Evolutionary conservation across 2,329 filamentous ascomycete species (phyloP), one percentile per base, ranked within the genome.

Genomic region (Diaporthe citriasiana): DNA sequence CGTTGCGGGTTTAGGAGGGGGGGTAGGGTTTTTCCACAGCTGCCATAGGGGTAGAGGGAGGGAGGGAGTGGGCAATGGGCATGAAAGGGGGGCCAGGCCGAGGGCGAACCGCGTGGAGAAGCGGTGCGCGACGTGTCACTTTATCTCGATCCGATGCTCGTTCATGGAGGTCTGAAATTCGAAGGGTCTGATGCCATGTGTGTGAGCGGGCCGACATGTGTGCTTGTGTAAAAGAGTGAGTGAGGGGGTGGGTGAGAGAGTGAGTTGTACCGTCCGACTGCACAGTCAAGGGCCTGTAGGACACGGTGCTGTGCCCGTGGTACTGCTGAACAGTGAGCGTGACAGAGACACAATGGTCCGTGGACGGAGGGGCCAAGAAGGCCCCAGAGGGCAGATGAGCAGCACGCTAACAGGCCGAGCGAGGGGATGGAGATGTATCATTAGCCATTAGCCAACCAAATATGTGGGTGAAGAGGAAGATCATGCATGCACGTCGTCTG

Each of bases 61-160:
- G 35, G 35, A 33, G 13, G 27, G 51, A 33, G 15, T 7, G 55
- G 55, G 55, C 27, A 33, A 10, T 9, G 17, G 33, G 30, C 17
- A 45, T 63, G 38, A 45, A 33, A 63, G 27, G 57, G 57, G 57
- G 63, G 57, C 38, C 57, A 63, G 45, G 57, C 57, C 22, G 42
- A 65, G 27, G 42, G 40, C 42, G 42, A 50, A 51, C 6, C 42
- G 30, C 22, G 60, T 51, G 60, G 60, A 66, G 45, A 25, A 38
- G 19, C 27, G 60, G 60, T n/a, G 60, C 30, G 63, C 63, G 63
- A 66, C 63, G 30, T 66, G 63, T 66, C 63, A 66, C 45, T 66
- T 66, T 51, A 66, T 66, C 63, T 66, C 63, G 63, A 66, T 66
- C 50, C 22, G 45, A 51, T 51, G 63, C 63, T 47, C 22, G 13